phyloP scores from a whole-genome alignment of 202 grass and related monocot species.

The Panicum hallii region DNA sequence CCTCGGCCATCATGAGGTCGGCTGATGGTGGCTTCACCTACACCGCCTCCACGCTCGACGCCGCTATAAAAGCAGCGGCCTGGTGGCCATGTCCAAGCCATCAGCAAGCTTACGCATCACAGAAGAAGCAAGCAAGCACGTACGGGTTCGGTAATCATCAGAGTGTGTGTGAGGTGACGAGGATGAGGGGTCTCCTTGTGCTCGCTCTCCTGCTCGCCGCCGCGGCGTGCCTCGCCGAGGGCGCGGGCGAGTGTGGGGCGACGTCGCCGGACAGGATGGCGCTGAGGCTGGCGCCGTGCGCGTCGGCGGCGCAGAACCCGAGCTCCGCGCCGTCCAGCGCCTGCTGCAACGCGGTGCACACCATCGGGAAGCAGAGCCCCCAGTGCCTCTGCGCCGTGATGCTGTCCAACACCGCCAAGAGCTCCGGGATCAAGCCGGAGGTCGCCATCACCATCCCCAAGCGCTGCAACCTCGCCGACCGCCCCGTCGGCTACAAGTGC shows the following conservation, averaged over 20 bases:
- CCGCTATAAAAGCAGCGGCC: constrained; percentile 36
- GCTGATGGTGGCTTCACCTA: neutral
- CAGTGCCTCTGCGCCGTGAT: constrained; percentile 70
- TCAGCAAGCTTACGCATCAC: neutral
- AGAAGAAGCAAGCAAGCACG: neutral
- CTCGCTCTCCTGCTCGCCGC: constrained; percentile 21
- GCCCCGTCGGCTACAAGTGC: constrained; percentile 76
- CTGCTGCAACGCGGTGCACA: constrained; percentile 59
- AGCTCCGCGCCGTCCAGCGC: constrained; percentile 37
- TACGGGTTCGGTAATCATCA: neutral
- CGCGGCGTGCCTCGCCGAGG: constrained; percentile 5
- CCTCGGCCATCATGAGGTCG: constrained; percentile 37
- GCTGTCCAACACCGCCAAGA: constrained; percentile 59
- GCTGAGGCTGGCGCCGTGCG: constrained; percentile 64
- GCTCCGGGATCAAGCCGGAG: constrained; percentile 55
- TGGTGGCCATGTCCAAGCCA: constrained; percentile 16
- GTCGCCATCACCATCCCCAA: constrained; percentile 72
- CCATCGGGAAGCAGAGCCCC: constrained; percentile 56
- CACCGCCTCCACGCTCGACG: neutral
- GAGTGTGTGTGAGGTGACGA: neutral
- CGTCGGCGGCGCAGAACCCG: constrained; percentile 54
- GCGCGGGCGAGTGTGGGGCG: constrained; percentile 54
- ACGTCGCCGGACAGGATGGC: constrained; percentile 53
- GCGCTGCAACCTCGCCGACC: constrained; percentile 60
- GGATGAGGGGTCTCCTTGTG: neutral